Base-by-base conservation (phyloP, 805 yeast species). In the Suhomyces sp. region DNA sequence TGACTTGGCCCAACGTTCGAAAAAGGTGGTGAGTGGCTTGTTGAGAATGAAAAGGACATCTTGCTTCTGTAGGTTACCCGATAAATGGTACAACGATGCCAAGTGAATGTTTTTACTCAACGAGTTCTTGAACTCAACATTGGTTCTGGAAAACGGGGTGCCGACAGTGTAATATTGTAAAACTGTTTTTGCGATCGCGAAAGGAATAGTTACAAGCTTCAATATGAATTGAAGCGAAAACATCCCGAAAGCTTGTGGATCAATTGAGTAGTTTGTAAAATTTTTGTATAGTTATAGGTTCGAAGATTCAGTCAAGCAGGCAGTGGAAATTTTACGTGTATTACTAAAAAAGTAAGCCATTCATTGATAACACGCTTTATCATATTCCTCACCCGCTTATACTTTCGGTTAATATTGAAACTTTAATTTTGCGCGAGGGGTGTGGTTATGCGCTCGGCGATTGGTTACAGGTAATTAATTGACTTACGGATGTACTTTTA, bases 111-210 rank as follows among this genome's bases (percentile, higher is more conserved):
- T 71, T 37, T 69, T 70, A 57, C 58, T 60, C 9, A 66, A 57
- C 10, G 71, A 66, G 44, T 62, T 48, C 31, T 57, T 53, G 55
- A 69, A 68, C 49, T 70, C 71, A 20, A 48, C 45, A 55, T 60
- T 64, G 45, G 72, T 67, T 15, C 50, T 54, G 20, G 62, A 62
- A 56, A 62, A 65, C 6, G 64, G 49, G 1, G 75, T 70, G 7
- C 74, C 74, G n/a, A 53, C 56, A 6, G 74, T 71, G 50, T 63
- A 68, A 52, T 65, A 71, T 47, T 62, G 60, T 35, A 66, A 27
- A 5, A 55, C 49, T 5, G 71, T 54, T 22, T 55, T 51, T 12
- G 64, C 19, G 1, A 60, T 48, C 3, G 57, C 60, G n/a, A 44
- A 48, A 7, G 75, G 75, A 17, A 66, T 29, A 17, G 65, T 60